phyloP scores from a whole-genome alignment of 2,329 filamentous ascomycete species.

The Penicillium concentricum region DNA sequence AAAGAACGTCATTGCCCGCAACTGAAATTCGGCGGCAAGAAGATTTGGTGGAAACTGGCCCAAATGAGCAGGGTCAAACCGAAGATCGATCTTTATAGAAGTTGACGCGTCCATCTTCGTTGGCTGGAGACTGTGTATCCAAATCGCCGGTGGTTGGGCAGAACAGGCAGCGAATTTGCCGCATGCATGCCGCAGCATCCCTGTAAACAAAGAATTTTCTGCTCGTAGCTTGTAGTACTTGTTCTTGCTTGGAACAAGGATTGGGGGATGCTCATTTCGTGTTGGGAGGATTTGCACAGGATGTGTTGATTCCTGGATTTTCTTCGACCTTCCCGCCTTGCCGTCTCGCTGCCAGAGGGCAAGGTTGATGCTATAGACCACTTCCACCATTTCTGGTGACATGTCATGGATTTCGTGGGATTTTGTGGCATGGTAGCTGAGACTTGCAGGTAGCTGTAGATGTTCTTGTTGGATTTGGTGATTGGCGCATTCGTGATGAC shows the following conservation, averaged over 20 bases:
- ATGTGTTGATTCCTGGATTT: conserved; percentile 4
- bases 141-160: conserved; percentile 7
- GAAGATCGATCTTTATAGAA: conserved; percentile 7
- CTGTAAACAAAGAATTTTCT: conserved; percentile 5
- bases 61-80: conserved; percentile 1
- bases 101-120: neutral
- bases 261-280: conserved; percentile 9
- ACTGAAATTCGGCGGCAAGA: conserved; percentile 2
- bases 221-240: conserved; percentile 5
- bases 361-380: conserved; percentile 11
- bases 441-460: conserved; percentile 14
- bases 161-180: conserved; percentile 5
- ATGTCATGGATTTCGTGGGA: neutral
- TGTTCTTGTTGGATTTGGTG: conserved; percentile 16
- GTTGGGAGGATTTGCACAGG: conserved; percentile 12
- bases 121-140: neutral
- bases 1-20: conserved; percentile 17
- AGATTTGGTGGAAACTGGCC: conserved; percentile 2
- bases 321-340: neutral
- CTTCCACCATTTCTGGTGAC: conserved; percentile 2
- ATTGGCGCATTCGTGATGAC: conserved; percentile 12
- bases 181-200: neutral
- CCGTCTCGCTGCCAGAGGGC: neutral
- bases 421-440: neutral
- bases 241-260: conserved; percentile 4